Evolutionary conservation across 2,329 filamentous ascomycete species (phyloP), one percentile per base, ranked within the genome.

Genomic region (Clarireedia paspali): DNA sequence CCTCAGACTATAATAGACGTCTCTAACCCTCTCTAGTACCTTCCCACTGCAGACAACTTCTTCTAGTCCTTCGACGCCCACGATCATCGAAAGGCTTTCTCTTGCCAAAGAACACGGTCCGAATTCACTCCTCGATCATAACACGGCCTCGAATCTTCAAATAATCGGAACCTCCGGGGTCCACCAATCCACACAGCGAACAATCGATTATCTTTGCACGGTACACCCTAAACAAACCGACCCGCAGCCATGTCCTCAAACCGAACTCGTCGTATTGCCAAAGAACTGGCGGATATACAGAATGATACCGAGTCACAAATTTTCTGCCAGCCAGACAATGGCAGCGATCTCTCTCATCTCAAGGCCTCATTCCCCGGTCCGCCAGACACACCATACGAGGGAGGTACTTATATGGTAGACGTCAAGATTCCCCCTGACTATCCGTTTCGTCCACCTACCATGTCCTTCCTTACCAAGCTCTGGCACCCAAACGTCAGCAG

Each of bases 401-500:
- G 90, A 20, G 94, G 91, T 42, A 85, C 79, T 27, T 99, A 84
- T 70, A 73, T 80, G 15, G 83, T 99, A 63, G 89, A 96, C 67
- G 94, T 99, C 66, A 81, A 80, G 66, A 94, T 99, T 53, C 91
- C 92, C 0, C 81, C 81, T 60, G 88, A 88, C 63, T 99, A 99
- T 68, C 94, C 94, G 0, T 99, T 99, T 75, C 88, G 91, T 64
- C 89, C 92, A 4, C 94, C 94, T 4, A 72, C 82, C 57, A 97
- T 99, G 87, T 87, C 83, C 66, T 97, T 97, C 68, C 82, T 87
- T 62, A 99, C 94, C 61, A 91, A 87, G 72, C 87, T 97, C 64
- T 99, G 91, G 91, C 94, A 99, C 71, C 94, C 94, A 36, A 99
- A 99, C 69, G 83, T 99, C 74, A 95, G 89, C 78, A 92, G 88